phyloP scores from a whole-genome alignment of 2,329 filamentous ascomycete genomes.

The Fusarium chaquense region DNA sequence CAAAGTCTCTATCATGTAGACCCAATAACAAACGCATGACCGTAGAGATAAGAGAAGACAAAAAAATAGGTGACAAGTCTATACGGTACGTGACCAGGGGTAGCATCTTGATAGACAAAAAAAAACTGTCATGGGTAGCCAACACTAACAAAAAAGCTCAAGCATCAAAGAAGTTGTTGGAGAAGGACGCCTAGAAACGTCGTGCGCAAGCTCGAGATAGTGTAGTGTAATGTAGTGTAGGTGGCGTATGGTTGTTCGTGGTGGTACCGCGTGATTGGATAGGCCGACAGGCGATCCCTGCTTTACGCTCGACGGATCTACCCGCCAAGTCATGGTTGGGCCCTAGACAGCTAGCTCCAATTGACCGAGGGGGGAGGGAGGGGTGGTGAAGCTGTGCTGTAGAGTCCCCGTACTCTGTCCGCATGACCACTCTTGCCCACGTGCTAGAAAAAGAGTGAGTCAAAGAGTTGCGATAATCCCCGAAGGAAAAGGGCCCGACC shows the following conservation, averaged over 20 bases:
- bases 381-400: constrained; percentile 25
- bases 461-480: constrained; percentile 29
- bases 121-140: constrained; percentile 3
- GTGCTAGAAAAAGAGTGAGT: constrained; percentile 29
- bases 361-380: constrained; percentile 18
- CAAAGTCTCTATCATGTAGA: constrained; percentile 41
- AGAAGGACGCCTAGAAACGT: constrained; percentile 38
- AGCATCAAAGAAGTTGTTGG: constrained; percentile 12
- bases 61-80: constrained; percentile 31
- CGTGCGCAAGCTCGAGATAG: constrained; percentile 16
- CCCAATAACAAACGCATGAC: constrained; percentile 19
- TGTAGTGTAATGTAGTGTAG: constrained; percentile 15
- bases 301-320: constrained; percentile 45
- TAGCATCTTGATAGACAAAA: constrained; percentile 7
- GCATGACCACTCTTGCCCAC: constrained; percentile 39
- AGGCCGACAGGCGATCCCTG: constrained; percentile 33
- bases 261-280: constrained; percentile 19
- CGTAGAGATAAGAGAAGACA: constrained; percentile 7
- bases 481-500: constrained; percentile 18
- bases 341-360: constrained; percentile 27
- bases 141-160: constrained; percentile 32
- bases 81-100: constrained; percentile 27
- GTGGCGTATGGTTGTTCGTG: constrained; percentile 19
- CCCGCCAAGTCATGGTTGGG: constrained; percentile 45
- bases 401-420: constrained; percentile 41